Percentiles rank a stretch among this genome's conserved stretches.
Evolutionary conservation across 805 yeast species (phyloP).

Genomic region (Wickerhamomyces tratensis): DNA sequence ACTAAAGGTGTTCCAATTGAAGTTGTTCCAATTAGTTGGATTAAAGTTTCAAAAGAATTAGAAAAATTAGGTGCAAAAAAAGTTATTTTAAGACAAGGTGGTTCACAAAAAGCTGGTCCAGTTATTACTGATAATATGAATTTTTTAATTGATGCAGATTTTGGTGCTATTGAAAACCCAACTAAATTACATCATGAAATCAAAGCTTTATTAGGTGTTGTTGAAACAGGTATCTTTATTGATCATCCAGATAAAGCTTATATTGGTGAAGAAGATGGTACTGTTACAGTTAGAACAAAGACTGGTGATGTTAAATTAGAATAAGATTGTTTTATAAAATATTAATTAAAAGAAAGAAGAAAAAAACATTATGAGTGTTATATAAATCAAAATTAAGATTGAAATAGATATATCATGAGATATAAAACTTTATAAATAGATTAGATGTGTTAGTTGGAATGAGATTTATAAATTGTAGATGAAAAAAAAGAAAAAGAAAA

Average conservation of each 20-base stretch:
- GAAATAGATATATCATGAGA: too few relatives aligned
- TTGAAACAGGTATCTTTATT: constrained; percentile 88
- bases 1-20: constrained; percentile 90
- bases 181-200: constrained; percentile 49
- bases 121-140: constrained; percentile 93
- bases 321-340: too few relatives aligned
- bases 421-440: too few relatives aligned
- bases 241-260: constrained; percentile 67
- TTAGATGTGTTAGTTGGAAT: too few relatives aligned
- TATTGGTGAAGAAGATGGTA: constrained; percentile 81
- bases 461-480: too few relatives aligned
- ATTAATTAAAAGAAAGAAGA: too few relatives aligned
- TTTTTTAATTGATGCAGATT: constrained; percentile 86
- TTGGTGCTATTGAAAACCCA: constrained; percentile 59
- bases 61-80: constrained; percentile 50
- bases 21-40: constrained; percentile 82
- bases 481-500: too few relatives aligned
- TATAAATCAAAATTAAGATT: too few relatives aligned
- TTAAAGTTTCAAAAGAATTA: constrained; percentile 62
- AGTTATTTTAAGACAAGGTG: constrained; percentile 73
- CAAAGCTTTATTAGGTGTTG: constrained; percentile 81
- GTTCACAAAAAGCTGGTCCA: constrained; percentile 93
- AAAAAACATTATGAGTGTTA: too few relatives aligned
- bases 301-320: constrained; percentile 10
- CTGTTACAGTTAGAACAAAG: constrained; percentile 27